phyloP scores from a whole-genome alignment of 1,139 yeast species.

The Yamadazyma friedrichii region DNA sequence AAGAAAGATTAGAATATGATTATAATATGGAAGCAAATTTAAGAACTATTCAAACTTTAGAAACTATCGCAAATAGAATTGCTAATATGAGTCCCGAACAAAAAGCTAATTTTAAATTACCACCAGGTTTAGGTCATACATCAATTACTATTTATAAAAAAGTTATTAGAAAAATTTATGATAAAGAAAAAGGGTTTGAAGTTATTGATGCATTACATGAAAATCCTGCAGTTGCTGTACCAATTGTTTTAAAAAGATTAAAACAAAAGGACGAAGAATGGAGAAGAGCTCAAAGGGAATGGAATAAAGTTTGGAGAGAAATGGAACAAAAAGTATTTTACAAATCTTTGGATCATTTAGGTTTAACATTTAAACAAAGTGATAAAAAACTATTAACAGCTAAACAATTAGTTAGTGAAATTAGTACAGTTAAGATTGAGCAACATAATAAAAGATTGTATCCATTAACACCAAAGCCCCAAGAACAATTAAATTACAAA shows the following conservation, averaged over 20 bases:
- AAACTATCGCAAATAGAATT: constrained; percentile 91
- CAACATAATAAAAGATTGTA: constrained; percentile 75
- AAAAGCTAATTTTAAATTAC: constrained; percentile 78
- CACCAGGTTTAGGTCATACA: constrained; percentile 91
- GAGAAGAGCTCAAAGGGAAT: constrained; percentile 97
- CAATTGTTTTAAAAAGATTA: constrained; percentile 84
- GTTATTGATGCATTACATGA: constrained; percentile 95
- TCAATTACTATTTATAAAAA: constrained; percentile 89
- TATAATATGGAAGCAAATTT: constrained; percentile 92
- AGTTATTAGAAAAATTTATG: constrained; percentile 88
- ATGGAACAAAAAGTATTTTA: constrained; percentile 93
- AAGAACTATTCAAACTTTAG: constrained; percentile 92
- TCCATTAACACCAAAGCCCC: constrained; percentile 84
- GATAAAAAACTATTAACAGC: constrained; percentile 91
- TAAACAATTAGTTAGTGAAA: constrained; percentile 86
- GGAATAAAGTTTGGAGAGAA: constrained; percentile 99
- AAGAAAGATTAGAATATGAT: constrained; percentile 96
- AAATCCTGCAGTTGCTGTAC: constrained; percentile 92
- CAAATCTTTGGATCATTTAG: constrained; percentile 92
- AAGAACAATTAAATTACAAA: constrained; percentile 70
- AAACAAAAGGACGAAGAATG: constrained; percentile 99
- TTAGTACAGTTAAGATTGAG: constrained; percentile 88
- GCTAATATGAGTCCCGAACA: constrained; percentile 93
- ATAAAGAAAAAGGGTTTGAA: constrained; percentile 91
- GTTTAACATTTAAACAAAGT: constrained; percentile 92